Evolutionary conservation across 2,329 filamentous ascomycete genomes (phyloP).

Genomic region (Stemphylium lycopersici): DNA sequence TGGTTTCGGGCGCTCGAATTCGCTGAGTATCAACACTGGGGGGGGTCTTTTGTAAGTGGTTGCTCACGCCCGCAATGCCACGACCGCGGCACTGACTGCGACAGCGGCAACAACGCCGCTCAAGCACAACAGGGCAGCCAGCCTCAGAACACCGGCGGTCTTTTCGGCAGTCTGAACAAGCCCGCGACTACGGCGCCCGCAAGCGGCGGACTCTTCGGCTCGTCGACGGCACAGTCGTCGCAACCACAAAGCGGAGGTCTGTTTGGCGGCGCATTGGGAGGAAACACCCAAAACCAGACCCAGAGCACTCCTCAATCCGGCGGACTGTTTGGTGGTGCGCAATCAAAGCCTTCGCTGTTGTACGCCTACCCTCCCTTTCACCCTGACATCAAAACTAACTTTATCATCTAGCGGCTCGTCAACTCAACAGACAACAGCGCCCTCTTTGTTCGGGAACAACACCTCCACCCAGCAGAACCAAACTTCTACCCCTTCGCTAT

Average conservation of each 20-base stretch:
- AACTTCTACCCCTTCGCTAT: conserved; percentile 40
- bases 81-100: conserved; percentile 26
- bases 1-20: conserved; percentile 57
- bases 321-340: conserved; percentile 41
- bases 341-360: conserved; percentile 47
- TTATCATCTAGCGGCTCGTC: conserved; percentile 40
- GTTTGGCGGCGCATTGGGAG: conserved; percentile 45
- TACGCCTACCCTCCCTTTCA: conserved; percentile 30
- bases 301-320: conserved; percentile 34
- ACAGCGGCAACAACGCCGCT: conserved; percentile 39
- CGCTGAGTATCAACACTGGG: conserved; percentile 61
- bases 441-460: conserved; percentile 42
- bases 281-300: conserved; percentile 32
- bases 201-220: conserved; percentile 45
- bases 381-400: conserved; percentile 35
- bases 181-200: conserved; percentile 33
- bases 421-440: conserved; percentile 37
- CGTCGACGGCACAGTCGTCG: conserved; percentile 35
- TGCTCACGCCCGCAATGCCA: not conserved
- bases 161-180: conserved; percentile 49
- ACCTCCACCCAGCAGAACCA: conserved; percentile 37
- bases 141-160: conserved; percentile 35
- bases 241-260: conserved; percentile 37
- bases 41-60: conserved; percentile 56
- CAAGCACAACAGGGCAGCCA: conserved; percentile 37